phyloP scores from a whole-genome alignment of 2,329 filamentous ascomycete species.

The Cladosporium sphaerospermum region DNA sequence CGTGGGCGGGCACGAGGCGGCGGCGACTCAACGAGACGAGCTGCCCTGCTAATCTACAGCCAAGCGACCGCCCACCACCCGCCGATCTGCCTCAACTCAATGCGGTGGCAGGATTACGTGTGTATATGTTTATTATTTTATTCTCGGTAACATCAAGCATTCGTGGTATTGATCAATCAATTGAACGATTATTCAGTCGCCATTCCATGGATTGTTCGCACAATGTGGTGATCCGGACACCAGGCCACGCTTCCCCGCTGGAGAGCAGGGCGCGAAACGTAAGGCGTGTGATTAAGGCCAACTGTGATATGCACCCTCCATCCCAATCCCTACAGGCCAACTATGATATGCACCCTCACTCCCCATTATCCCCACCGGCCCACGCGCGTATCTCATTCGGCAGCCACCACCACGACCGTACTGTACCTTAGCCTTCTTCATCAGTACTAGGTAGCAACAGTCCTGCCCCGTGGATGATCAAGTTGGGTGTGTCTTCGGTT shows the following conservation, averaged over 20 bases:
- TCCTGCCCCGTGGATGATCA: no score
- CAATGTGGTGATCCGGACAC: no score
- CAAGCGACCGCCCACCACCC: constrained; percentile 1
- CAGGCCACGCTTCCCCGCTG: background rate
- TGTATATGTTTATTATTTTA: background rate
- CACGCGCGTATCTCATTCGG: background rate
- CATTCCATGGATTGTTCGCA: no score
- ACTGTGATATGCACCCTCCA: background rate
- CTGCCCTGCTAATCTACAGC: constrained; percentile 1
- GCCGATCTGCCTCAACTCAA: background rate
- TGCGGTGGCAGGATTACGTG: background rate
- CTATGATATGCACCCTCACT: no score
- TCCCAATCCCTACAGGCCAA: no score
- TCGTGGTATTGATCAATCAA: background rate
- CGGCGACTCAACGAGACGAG: constrained; percentile 5
- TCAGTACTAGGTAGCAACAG: no score
- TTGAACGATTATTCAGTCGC: background rate
- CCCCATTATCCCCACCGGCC: background rate
- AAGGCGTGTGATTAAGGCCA: constrained; percentile 8
- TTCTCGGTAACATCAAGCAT: background rate
- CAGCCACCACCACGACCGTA: no score
- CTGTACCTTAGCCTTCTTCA: no score
- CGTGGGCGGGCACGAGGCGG: background rate
- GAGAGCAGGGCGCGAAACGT: background rate
- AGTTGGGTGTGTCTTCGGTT: background rate